phyloP scores from a whole-genome alignment of 164 flowering plant species.

The Liriodendron chinense region DNA sequence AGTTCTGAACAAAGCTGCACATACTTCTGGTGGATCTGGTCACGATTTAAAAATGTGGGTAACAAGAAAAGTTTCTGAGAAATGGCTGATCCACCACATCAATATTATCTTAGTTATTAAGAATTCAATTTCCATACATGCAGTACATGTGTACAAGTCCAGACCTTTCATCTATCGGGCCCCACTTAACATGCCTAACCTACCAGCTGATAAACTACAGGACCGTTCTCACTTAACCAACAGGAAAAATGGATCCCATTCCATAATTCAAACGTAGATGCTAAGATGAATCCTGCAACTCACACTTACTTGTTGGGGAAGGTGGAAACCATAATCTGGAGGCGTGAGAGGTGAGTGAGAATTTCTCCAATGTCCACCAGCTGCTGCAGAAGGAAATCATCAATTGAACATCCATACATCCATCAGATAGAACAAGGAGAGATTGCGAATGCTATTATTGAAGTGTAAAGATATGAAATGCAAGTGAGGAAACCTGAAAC shows the following conservation, averaged over 20 bases:
- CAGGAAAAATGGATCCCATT: not conserved
- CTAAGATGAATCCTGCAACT: not conserved
- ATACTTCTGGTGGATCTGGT: too few relatives aligned
- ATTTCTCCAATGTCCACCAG: constrained; percentile 20
- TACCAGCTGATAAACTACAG: too few relatives aligned
- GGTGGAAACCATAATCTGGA: constrained; percentile 11
- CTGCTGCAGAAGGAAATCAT: constrained; percentile 21
- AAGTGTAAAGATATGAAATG: not conserved
- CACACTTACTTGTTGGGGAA: constrained; percentile 23
- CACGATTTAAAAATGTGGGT: too few relatives aligned
- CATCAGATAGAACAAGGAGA: not conserved
- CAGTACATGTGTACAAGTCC: too few relatives aligned
- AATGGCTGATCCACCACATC: too few relatives aligned
- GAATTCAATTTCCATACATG: too few relatives aligned
- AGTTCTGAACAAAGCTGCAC: too few relatives aligned
- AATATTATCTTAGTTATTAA: too few relatives aligned
- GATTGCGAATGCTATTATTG: not conserved
- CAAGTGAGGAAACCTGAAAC: constrained; percentile 25
- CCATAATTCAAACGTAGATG: not conserved
- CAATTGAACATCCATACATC: constrained; percentile 7
- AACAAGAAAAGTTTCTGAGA: too few relatives aligned
- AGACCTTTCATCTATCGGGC: too few relatives aligned
- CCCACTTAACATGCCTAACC: too few relatives aligned
- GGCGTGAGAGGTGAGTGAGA: constrained; percentile 18
- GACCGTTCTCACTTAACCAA: too few relatives aligned